Conservation (phyloP, 2,329 filamentous ascomycete species). For the Trichoderma aggressivum region DNA sequence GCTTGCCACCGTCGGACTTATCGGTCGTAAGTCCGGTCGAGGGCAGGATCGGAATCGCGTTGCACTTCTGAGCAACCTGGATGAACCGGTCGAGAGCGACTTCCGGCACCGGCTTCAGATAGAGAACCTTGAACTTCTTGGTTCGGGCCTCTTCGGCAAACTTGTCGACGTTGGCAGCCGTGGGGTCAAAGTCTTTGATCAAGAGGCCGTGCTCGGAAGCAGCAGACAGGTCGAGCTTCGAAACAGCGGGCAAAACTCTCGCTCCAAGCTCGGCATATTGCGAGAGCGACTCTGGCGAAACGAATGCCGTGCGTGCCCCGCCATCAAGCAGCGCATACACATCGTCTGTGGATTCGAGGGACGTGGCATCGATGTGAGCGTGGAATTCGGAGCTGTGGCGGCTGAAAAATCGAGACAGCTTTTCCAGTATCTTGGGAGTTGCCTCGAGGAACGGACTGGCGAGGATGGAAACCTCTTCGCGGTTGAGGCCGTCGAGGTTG, state of each 20-base stretch:
- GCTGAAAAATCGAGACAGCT: conserved; percentile 46
- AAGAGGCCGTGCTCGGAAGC: conserved; percentile 51
- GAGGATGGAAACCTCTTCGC: conserved; percentile 56
- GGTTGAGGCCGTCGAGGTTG: conserved; percentile 51
- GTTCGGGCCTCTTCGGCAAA: conserved; percentile 46
- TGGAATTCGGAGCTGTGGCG: conserved; percentile 51
- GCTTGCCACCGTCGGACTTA: conserved; percentile 54
- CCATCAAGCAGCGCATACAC: conserved; percentile 78
- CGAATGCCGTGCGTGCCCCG: conserved; percentile 82
- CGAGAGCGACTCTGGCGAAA: conserved; percentile 65
- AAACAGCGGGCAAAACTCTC: conserved; percentile 53
- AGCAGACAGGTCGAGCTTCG: conserved; percentile 43
- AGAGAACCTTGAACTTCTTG: conserved; percentile 46
- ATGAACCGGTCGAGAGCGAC: conserved; percentile 46
- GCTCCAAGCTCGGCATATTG: conserved; percentile 54
- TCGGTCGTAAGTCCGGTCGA: conserved; percentile 67
- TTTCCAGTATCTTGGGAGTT: conserved; percentile 45
- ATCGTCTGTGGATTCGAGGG: conserved; percentile 65
- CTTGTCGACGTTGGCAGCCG: conserved; percentile 37
- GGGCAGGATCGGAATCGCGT: conserved; percentile 70
- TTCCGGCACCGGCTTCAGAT: conserved; percentile 49
- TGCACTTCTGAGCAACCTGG: conserved; percentile 46
- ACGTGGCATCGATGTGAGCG: conserved; percentile 74
- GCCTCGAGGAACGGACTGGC: conserved; percentile 58
- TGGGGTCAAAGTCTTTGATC: conserved; percentile 50